phyloP scores from a whole-genome alignment of 345 rosid species.

The Eutrema heterophyllum region DNA sequence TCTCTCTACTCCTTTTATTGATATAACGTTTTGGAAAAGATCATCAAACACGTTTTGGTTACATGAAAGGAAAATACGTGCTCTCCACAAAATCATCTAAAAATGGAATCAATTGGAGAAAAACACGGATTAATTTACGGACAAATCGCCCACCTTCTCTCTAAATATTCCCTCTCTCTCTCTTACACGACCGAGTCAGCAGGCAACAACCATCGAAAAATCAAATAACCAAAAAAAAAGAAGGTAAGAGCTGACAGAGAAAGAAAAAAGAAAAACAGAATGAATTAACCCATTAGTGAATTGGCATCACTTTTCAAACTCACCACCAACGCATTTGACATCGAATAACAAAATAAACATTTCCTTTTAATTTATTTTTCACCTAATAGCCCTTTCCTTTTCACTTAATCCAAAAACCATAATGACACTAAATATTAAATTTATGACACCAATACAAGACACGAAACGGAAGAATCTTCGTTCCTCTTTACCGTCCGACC shows the following conservation, averaged over 20 bases:
- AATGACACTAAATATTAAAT: constrained; percentile 27
- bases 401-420: background rate
- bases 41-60: constrained; percentile 16
- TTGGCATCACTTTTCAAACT: constrained; percentile 17
- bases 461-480: constrained; percentile 29
- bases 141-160: constrained; percentile 31
- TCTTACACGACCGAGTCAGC: constrained; percentile 29
- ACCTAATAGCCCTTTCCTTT: constrained; percentile 2
- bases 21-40: background rate
- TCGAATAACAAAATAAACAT: constrained; percentile 17
- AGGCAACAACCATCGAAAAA: constrained; percentile 13
- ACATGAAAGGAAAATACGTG: constrained; percentile 22
- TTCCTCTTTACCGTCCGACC: constrained; percentile 27
- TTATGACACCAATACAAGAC: constrained; percentile 28
- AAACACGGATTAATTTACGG: constrained; percentile 23
- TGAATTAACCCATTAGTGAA: constrained; percentile 11
- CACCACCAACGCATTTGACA: constrained; percentile 30
- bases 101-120: constrained; percentile 9
- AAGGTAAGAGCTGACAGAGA: background rate
- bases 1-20: background rate
- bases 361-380: background rate
- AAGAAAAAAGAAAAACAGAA: constrained; percentile 6
- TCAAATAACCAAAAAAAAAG: background rate
- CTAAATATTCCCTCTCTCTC: constrained; percentile 1
- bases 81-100: constrained; percentile 23